Conservation (phyloP, 257 asterid genomes). For the Jasminum sambac region DNA sequence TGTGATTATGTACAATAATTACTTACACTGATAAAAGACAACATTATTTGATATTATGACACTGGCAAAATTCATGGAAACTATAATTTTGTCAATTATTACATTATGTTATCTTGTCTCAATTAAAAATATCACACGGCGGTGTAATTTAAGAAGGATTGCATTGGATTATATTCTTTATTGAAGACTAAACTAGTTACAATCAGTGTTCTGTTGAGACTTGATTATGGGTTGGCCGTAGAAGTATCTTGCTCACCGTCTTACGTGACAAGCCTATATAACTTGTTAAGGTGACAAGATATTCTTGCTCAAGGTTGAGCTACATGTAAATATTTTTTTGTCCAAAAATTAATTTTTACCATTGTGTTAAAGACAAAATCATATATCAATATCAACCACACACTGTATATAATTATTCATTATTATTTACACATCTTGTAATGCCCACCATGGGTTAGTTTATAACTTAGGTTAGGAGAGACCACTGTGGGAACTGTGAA, state of each 20-base stretch:
- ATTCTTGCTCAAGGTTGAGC: too few species aligned
- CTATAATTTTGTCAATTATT: slow-evolving; percentile 31
- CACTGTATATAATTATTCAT: too few species aligned
- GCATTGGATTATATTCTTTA: background rate
- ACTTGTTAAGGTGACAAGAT: background rate
- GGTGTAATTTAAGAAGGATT: background rate
- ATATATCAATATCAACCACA: background rate
- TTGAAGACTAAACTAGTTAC: too few species aligned
- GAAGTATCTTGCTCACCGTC: too few species aligned
- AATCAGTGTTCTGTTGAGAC: too few species aligned
- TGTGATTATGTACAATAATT: slow-evolving; percentile 30
- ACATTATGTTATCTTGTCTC: background rate
- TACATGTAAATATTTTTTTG: background rate
- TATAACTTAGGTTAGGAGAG: background rate
- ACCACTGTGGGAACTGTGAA: too few species aligned
- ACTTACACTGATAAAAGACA: slow-evolving; percentile 37
- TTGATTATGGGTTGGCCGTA: too few species aligned
- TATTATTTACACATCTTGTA: too few species aligned
- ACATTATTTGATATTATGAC: slow-evolving; percentile 36
- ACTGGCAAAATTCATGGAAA: slow-evolving; percentile 33
- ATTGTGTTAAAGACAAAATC: background rate
- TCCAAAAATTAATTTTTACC: too few species aligned
- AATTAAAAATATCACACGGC: background rate
- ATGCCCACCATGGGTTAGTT: too few species aligned
- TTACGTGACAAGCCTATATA: too few species aligned